phyloP scores from a whole-genome alignment of 2,329 filamentous ascomycete genomes.

The Xylaria sp. region DNA sequence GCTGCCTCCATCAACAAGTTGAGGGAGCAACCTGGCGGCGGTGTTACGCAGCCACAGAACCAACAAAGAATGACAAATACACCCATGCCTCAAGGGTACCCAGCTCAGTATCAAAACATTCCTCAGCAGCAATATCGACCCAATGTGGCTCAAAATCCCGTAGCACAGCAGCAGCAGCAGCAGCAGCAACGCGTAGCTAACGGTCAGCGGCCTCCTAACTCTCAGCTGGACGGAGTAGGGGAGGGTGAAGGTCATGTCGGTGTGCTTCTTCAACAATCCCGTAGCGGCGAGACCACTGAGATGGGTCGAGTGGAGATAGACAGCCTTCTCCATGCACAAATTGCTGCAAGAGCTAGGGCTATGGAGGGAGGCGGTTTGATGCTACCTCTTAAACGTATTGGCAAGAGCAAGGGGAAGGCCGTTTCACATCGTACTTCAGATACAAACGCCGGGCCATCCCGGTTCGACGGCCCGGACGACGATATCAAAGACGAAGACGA shows the following conservation, averaged over 20 bases:
- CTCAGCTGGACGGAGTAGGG: slow-evolving; percentile 78
- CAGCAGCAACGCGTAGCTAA: slow-evolving; percentile 47
- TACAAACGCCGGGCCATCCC: slow-evolving; percentile 45
- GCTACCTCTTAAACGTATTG: slow-evolving; percentile 69
- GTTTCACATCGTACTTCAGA: slow-evolving; percentile 33
- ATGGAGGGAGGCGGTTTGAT: slow-evolving; percentile 80
- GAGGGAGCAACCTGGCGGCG: slow-evolving; percentile 42
- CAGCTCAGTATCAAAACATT: slow-evolving; percentile 36
- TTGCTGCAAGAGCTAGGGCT: slow-evolving; percentile 67
- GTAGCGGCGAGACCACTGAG: slow-evolving; percentile 59
- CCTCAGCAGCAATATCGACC: slow-evolving; percentile 41
- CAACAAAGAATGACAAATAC: slow-evolving; percentile 37
- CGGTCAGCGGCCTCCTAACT: slow-evolving; percentile 48
- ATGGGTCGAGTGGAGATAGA: slow-evolving; percentile 70
- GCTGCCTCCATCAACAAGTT: slow-evolving; percentile 70
- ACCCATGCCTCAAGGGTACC: slow-evolving; percentile 33
- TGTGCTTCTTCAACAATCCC: slow-evolving; percentile 63
- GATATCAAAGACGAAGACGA: slow-evolving; percentile 57
- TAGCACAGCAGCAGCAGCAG: slow-evolving; percentile 42
- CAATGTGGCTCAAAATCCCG: slow-evolving; percentile 26
- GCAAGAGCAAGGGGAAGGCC: slow-evolving; percentile 46
- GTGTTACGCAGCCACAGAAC: slow-evolving; percentile 33
- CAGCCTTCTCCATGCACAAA: slow-evolving; percentile 69
- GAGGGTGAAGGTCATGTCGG: slow-evolving; percentile 64
- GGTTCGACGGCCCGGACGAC: slow-evolving; percentile 70